Evolutionary conservation across 495 filamentous ascomycete species (phyloP), one percentile per base, ranked within the genome.

Genomic region (Lentithecium fluviatile): DNA sequence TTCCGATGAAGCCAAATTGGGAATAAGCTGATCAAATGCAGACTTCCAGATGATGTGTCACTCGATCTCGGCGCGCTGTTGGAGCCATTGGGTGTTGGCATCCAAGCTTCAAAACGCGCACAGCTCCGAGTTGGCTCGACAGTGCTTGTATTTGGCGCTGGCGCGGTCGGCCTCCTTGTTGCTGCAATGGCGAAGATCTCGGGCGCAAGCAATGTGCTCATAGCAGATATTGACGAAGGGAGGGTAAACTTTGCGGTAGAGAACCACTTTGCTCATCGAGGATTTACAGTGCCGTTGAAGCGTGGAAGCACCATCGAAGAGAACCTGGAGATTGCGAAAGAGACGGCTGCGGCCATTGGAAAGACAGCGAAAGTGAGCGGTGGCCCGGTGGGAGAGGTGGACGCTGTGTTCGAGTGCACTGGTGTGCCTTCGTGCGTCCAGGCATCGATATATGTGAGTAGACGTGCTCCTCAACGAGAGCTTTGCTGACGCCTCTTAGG

Each of bases 381-480:
- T 0, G 77, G 79, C 23, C 76, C 78, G 12, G 74, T 82, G 12
- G 79, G 83, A 2, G 89, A 89, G 20, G 85, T 95, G 20, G 85
- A 90, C 60, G 77, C 87, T 7, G 85, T 90, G 6, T 95, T 95
- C 67, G 92, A 97, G 68, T 96, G 92, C 72, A 96, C 92, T 0
- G 92, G 92, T 45, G 90, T 93, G 52, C 89, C 91, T 36, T 78
- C 85, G 2, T 95, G 90, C 70, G 84, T 94, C 64, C 90, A 96
- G 72, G 88, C 91, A 0, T 83, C 86, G 2, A 89, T 97, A 43
- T 95, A 93, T 65, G 88, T 75, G 55, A 53, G 73, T 68, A 7
- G 8, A n/a, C 21, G 13, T 17, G 25, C 13, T n/a, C n/a, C n/a
- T 40, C 17, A 37, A 38, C 10, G 12, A 19, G 13, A 17, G 45